These are phyloP conservation scores for Spergularia bocconei DNA, from an alignment of 148 eudicot species.

Conservation along the genomic window DNA sequence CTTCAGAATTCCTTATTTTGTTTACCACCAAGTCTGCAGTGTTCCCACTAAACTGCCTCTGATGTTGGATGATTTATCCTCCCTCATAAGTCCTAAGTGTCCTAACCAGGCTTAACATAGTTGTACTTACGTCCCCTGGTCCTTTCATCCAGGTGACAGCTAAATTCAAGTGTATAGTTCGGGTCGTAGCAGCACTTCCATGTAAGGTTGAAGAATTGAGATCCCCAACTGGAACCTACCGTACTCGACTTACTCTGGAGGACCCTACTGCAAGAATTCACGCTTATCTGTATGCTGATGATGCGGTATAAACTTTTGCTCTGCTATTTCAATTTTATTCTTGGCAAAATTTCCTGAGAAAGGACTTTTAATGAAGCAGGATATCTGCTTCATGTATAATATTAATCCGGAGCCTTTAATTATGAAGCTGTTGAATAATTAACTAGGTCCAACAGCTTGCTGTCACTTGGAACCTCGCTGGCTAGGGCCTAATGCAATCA, in stretches of 20 bases:
- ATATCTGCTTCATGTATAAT: no score
- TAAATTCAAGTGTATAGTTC: slow-evolving; percentile 72
- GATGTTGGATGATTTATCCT: no score
- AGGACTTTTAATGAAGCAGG: not conserved
- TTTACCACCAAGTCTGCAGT: no score
- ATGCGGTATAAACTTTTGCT: slow-evolving; percentile 54
- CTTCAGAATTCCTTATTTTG: no score
- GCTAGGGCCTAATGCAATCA: no score
- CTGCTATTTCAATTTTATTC: not conserved
- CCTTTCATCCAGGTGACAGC: slow-evolving; percentile 52
- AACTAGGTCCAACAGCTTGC: not conserved
- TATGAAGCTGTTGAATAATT: not conserved
- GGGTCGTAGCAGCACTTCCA: slow-evolving; percentile 69
- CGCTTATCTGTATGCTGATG: slow-evolving; percentile 69
- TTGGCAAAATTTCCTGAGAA: not conserved
- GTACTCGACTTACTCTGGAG: slow-evolving; percentile 74
- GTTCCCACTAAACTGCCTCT: no score
- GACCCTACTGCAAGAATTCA: slow-evolving; percentile 88
- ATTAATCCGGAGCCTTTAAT: not conserved
- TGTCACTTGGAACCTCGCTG: not conserved
- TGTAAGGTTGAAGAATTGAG: slow-evolving; percentile 57
- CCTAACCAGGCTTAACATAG: not conserved
- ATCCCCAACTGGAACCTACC: slow-evolving; percentile 49
- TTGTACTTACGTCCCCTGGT: not conserved
- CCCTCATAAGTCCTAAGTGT: no score